phyloP scores from a whole-genome alignment of 495 filamentous ascomycete species.

The Xylaria sp. region DNA sequence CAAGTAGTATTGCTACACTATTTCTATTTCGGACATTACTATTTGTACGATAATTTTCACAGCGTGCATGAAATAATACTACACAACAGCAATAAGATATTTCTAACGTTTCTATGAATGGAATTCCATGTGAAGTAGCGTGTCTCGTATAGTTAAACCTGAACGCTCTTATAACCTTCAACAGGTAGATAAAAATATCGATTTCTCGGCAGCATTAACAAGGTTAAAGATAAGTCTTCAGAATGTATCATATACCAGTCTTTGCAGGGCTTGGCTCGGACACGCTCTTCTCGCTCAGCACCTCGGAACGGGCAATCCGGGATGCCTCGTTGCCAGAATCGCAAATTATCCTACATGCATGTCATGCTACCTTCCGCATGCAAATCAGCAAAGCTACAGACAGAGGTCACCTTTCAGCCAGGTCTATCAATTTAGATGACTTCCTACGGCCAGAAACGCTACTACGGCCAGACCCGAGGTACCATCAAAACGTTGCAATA shows the following conservation, averaged over 20 bases:
- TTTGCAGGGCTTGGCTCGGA: conserved; percentile 26
- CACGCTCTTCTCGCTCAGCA: conserved; percentile 17
- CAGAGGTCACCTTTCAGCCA: conserved; percentile 10
- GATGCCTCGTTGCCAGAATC: conserved; percentile 23
- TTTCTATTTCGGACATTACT: not conserved
- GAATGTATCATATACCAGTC: conserved; percentile 23
- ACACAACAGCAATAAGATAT: not conserved
- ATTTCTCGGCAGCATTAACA: not conserved
- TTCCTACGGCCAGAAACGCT: conserved; percentile 21
- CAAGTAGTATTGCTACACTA: not conserved
- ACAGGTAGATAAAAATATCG: not conserved
- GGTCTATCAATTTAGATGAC: conserved; percentile 21
- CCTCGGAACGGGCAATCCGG: conserved; percentile 16
- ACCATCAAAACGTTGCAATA: conserved; percentile 22
- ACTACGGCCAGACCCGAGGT: not conserved
- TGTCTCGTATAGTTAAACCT: not conserved
- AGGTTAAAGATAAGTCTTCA: conserved; percentile 23
- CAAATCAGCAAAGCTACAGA: conserved; percentile 13
- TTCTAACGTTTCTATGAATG: not conserved
- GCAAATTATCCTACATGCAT: conserved; percentile 19
- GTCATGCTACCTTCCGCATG: conserved; percentile 10
- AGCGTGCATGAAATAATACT: not conserved
- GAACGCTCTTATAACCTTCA: not conserved
- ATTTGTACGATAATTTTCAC: not conserved
- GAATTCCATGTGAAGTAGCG: not conserved